Percentiles rank a stretch among this genome's conserved stretches.
These are phyloP conservation scores for Echinosophora koreensis DNA, from an alignment of 306 rosid genomes.

Conservation along the genomic window DNA sequence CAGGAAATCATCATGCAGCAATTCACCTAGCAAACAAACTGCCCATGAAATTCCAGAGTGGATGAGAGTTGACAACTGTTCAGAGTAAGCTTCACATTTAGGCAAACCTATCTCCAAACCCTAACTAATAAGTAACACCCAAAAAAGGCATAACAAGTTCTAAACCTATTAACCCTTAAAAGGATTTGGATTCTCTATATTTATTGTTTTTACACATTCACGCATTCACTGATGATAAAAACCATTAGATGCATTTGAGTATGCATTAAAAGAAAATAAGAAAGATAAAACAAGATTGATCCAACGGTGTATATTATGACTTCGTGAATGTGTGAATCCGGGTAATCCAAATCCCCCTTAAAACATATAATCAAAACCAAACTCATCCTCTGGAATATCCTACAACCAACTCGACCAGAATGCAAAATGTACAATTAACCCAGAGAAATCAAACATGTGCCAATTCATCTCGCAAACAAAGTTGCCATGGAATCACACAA, in stretches of 20 bases:
- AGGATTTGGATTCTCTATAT: too few relatives aligned
- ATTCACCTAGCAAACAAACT: constrained; percentile 7
- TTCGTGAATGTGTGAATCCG: too few relatives aligned
- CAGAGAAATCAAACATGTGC: constrained; percentile 23
- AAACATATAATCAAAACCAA: background rate
- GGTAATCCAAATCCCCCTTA: too few relatives aligned
- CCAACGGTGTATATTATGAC: too few relatives aligned
- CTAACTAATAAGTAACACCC: background rate
- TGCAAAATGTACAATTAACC: background rate
- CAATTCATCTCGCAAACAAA: constrained; percentile 9
- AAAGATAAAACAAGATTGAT: too few relatives aligned
- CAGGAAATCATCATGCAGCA: background rate
- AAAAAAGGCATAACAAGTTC: background rate
- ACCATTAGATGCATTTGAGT: too few relatives aligned
- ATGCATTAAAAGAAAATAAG: too few relatives aligned
- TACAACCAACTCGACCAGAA: background rate
- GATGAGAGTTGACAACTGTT: background rate
- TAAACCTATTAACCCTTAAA: background rate
- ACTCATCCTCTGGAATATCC: background rate
- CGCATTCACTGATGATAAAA: too few relatives aligned
- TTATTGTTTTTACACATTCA: too few relatives aligned
- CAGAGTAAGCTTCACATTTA: too few relatives aligned
- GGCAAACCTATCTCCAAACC: background rate
- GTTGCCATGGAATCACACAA: background rate
- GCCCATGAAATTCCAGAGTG: background rate